Base-by-base conservation (phyloP, 1,139 yeast species). In the Taphrina flavorubra region DNA sequence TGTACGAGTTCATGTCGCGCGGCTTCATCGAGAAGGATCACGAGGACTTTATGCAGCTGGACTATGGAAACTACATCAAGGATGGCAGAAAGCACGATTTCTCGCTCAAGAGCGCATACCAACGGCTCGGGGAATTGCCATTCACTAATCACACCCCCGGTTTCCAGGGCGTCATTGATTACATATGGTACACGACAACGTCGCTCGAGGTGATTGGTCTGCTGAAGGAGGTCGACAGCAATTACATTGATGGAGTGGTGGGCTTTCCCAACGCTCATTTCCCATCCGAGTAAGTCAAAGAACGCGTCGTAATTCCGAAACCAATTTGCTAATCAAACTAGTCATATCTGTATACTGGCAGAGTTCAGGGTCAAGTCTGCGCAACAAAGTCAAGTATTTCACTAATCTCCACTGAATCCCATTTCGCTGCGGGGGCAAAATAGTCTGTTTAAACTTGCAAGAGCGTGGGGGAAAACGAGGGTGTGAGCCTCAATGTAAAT, bases 211-310 rank as follows among this genome's bases (percentile, higher is more conserved):
- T 94, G 10, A 87, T 87, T 75, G 97, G 97, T 14, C 81, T 95
- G 73, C 81, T 94, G 72, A 98, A 97, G 55, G 86, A 86, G 74
- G 86, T 92, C 58, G 98, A 92, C 77, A 84, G 84, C 68, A 88
- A 87, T 7, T 94, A 94, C 77, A 83, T 88, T 57, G 82, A 85
- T 70, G 87, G 87, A 73, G 86, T 87, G 73, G 89, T 94, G 76
- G 99, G 98, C 10, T 87, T 94, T 78, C 99, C 99, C 31, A 91
- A 91, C 77, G 92, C 92, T 20, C 90, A 92, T 77, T 89, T 89
- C 80, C 97, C 98, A 46, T 58, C 62, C 16, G 62, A 58, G 62
- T 58, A 58, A 58, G 62, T 44, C 40, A n/a, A n/a, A 25, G 90
- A 97, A 10, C 37, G 20, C 58, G 99, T 94, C 78, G 98, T 94